Conservation (phyloP, 75 land plant genomes). For the Cryptomeria japonica region DNA sequence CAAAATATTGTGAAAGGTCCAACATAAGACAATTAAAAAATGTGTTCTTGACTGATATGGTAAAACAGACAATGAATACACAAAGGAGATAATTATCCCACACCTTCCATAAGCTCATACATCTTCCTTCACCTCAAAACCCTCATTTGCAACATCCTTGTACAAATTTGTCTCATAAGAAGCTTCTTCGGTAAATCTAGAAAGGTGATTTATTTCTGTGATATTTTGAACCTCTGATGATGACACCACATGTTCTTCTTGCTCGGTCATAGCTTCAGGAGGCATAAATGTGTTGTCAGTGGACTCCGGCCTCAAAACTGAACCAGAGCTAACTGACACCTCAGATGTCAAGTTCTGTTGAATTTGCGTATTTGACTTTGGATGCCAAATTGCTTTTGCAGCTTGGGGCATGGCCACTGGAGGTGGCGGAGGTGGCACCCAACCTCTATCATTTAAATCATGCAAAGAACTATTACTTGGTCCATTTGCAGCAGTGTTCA, state of each 20-base stretch:
- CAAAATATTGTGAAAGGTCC: neutral
- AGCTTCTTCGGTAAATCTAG: neutral
- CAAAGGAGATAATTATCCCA: neutral
- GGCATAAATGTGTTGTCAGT: neutral
- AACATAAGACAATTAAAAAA: neutral
- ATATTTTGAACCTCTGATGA: neutral
- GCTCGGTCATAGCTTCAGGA: neutral
- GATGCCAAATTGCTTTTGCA: conserved; percentile 65
- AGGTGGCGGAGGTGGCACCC: conserved; percentile 81
- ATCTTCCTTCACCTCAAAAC: neutral
- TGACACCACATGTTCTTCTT: neutral
- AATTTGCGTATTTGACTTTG: conserved; percentile 27
- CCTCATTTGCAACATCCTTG: conserved; percentile 6
- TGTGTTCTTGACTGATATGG: neutral
- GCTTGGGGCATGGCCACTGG: conserved; percentile 67
- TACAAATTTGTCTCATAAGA: conserved; percentile 10
- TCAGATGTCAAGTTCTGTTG: neutral
- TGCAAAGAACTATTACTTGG: neutral
- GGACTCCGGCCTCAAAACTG: conserved; percentile 1
- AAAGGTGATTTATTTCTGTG: neutral
- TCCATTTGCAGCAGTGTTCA: neutral
- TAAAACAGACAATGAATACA: neutral
- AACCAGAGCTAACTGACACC: neutral
- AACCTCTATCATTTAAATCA: conserved; percentile 16
- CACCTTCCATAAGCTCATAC: neutral